These are phyloP conservation scores for Rhododendron molle DNA, from an alignment of 148 eudicot genomes.

Conservation along the genomic window DNA sequence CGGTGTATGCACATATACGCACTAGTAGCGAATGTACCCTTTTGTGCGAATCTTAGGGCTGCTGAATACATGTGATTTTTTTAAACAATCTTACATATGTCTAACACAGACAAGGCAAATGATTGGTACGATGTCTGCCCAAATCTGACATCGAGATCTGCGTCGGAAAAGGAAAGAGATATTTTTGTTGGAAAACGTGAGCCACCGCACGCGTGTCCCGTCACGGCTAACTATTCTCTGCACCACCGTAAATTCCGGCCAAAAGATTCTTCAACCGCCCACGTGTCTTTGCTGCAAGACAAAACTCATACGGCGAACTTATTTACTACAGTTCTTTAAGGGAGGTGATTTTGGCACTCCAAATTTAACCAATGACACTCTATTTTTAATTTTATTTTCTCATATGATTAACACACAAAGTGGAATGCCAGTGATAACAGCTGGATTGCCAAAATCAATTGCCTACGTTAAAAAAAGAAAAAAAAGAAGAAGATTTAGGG, in stretches of 20 bases:
- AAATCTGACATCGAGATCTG: not conserved
- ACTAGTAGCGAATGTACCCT: too few relatives aligned
- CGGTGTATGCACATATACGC: too few relatives aligned
- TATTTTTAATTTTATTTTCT: too few relatives aligned
- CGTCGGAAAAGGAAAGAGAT: not conserved
- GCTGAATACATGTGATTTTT: not conserved
- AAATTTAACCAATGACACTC: too few relatives aligned
- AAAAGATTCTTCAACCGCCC: not conserved
- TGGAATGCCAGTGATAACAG: too few relatives aligned
- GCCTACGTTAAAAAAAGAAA: too few relatives aligned
- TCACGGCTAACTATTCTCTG: not conserved
- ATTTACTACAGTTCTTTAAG: too few relatives aligned
- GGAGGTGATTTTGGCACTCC: too few relatives aligned
- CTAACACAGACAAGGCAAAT: not conserved
- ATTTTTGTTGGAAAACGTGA: not conserved
- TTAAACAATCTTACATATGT: not conserved
- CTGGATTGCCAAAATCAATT: too few relatives aligned
- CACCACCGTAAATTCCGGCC: not conserved
- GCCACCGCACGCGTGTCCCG: not conserved
- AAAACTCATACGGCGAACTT: too few relatives aligned
- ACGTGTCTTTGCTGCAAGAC: not conserved
- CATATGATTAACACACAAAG: too few relatives aligned
- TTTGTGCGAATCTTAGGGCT: not conserved
- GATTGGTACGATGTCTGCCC: not conserved
- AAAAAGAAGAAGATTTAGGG: too few relatives aligned